Conservation (phyloP, 163 green algal genomes). For the Scenedesmus sp. region DNA sequence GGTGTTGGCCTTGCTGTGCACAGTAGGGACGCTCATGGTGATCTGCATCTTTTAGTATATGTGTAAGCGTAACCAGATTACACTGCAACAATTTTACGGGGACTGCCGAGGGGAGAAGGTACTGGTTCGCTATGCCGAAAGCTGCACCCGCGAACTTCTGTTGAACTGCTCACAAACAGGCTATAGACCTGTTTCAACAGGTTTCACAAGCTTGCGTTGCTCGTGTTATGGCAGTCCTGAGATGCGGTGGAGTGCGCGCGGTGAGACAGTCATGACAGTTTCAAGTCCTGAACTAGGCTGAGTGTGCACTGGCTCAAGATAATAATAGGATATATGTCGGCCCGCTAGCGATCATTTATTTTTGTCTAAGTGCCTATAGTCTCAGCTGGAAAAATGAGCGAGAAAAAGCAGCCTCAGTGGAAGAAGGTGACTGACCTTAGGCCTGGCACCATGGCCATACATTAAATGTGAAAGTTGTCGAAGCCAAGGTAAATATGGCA, state of each 20-base stretch:
- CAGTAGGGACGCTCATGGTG: neutral
- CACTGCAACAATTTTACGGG: neutral
- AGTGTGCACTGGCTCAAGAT: neutral
- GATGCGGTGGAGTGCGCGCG: neutral
- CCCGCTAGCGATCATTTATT: no score
- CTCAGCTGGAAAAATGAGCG: neutral
- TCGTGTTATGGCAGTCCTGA: neutral
- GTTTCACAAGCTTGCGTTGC: neutral
- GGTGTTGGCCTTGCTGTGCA: neutral
- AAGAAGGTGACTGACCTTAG: constrained; percentile 45
- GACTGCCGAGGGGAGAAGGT: neutral
- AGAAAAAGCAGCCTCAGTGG: constrained; percentile 51
- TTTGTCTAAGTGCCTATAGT: no score
- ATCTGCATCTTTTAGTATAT: neutral
- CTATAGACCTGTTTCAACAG: neutral
- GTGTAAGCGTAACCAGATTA: neutral
- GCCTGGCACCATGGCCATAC: constrained; percentile 42
- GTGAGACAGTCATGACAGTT: neutral
- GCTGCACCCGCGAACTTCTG: neutral
- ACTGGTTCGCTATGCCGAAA: neutral
- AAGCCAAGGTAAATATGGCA: neutral
- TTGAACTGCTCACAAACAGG: neutral
- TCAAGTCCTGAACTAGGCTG: neutral
- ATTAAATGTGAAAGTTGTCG: constrained; percentile 43
- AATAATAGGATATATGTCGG: no score